These are phyloP conservation scores for Collybia mongolica DNA, from an alignment of 768 basidiomycete species.

Conservation along the genomic window DNA sequence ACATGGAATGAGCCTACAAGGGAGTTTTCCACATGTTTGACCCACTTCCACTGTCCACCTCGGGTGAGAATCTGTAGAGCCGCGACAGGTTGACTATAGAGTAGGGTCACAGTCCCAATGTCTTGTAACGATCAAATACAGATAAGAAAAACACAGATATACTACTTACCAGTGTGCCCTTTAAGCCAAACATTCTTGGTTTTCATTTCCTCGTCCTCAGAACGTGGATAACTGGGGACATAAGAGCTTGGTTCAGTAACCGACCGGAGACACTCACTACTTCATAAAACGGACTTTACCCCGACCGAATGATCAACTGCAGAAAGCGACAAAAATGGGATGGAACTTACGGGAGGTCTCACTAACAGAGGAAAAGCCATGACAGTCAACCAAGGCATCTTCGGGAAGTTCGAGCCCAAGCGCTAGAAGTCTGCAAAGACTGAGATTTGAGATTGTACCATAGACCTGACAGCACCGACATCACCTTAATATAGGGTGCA, in stretches of 20 bases:
- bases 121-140: constrained; percentile 22
- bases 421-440: constrained; percentile 27
- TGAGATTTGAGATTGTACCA: not conserved
- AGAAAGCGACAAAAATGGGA: not conserved
- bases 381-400: constrained; percentile 38
- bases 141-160: not conserved
- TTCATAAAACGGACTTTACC: constrained; percentile 44
- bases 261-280: constrained; percentile 30
- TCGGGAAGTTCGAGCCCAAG: constrained; percentile 45
- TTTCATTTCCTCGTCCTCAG: constrained; percentile 38
- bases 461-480: not conserved
- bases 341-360: constrained; percentile 32
- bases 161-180: constrained; percentile 38
- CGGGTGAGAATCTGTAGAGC: constrained; percentile 41
- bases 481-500: constrained; percentile 36
- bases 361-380: constrained; percentile 32
- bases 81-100: constrained; percentile 46
- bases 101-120: constrained; percentile 37
- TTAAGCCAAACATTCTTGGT: constrained; percentile 51
- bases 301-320: not conserved
- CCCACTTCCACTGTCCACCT: constrained; percentile 41
- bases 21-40: constrained; percentile 42
- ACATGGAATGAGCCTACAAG: constrained; percentile 24
- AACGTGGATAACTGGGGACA: constrained; percentile 35
- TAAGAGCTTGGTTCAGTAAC: not conserved